Evolutionary conservation across 495 filamentous ascomycete genomes (phyloP), one percentile per base, ranked within the genome.

Genomic region (Polyplosphaeria fusca): DNA sequence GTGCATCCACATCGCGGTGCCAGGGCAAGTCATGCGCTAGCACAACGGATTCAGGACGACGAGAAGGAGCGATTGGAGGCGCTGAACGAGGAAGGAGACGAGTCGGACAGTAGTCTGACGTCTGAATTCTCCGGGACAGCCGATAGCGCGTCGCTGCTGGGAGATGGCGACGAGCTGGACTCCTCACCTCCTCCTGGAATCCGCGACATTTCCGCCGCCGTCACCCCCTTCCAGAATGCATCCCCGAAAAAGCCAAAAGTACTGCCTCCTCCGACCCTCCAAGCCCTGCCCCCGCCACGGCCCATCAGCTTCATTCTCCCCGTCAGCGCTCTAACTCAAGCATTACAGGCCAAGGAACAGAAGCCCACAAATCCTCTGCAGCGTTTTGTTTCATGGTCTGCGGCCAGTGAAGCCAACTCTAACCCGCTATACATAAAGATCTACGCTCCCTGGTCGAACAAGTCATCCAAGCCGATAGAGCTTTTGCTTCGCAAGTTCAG

Each of bases 221-320:
- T 69, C 4, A 60, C 60, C 1, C 60, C 59, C 2, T 61, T 68
- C 35, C 58, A 71, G 26, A 62, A 73, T 24, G 64, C 73, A 13
- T 82, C 85, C 24, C 79, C 83, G 3, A 84, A 77, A 53, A 86
- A 85, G 25, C 50, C 41, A 16, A n/a, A 82, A 77, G 49, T 25
- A 48, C 74, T 76, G 1, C 76, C 82, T 7, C 77, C 85, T 2
- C 79, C 84, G 3, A 71, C 80, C 58, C 68, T 87, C 67, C 74
- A 88, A 70, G 88, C 86, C n/a, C 78, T 97, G 14, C 93, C 93
- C 20, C 89, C 93, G 0, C 86, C 91, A n/a, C 79, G 91, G 14
- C 94, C 94, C 5, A 83, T 97, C 57, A 95, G 90, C 68, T 85
- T 85, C 63, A 62, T 89, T 3, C 84, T 89, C 51, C 89, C 92